These are phyloP conservation scores for Zasmidium cellare DNA, from an alignment of 2,329 filamentous ascomycete species.

Conservation along the genomic window DNA sequence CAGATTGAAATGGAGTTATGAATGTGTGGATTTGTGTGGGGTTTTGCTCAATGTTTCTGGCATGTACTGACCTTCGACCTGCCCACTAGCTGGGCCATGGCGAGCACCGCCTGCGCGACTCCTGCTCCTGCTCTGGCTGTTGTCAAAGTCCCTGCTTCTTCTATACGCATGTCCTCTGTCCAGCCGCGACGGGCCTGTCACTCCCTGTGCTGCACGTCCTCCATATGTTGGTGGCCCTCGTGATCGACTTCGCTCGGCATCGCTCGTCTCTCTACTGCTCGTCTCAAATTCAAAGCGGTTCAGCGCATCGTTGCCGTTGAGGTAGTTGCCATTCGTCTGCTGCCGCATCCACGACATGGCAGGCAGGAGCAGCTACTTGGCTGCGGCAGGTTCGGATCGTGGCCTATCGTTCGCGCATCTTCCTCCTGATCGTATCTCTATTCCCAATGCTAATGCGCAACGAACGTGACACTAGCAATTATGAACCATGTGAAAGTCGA, in stretches of 20 bases:
- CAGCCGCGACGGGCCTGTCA: slow-evolving; percentile 37
- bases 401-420: background rate
- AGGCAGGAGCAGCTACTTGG: slow-evolving; percentile 3
- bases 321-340: slow-evolving; percentile 30
- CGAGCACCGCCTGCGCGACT: slow-evolving; percentile 23
- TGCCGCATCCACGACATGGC: slow-evolving; percentile 23
- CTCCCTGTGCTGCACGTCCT: slow-evolving; percentile 29
- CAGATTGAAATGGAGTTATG: background rate
- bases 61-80: slow-evolving; percentile 42
- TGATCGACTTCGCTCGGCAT: slow-evolving; percentile 37
- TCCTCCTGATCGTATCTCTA: background rate
- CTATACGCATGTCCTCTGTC: slow-evolving; percentile 44
- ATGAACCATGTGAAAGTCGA: background rate
- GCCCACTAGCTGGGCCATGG: slow-evolving; percentile 41
- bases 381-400: background rate
- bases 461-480: background rate
- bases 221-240: slow-evolving; percentile 31
- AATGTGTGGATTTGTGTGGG: background rate
- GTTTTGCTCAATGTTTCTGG: background rate
- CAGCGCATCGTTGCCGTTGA: slow-evolving; percentile 40
- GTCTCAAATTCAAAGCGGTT: slow-evolving; percentile 37
- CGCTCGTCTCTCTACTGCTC: slow-evolving; percentile 36
- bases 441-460: background rate
- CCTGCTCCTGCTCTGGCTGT: slow-evolving; percentile 37
- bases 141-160: slow-evolving; percentile 40